Percentiles rank a stretch among this genome's conserved stretches.
Evolutionary conservation across 2,329 filamentous ascomycete species (phyloP).

Genomic region (Xylariaceae sp.): DNA sequence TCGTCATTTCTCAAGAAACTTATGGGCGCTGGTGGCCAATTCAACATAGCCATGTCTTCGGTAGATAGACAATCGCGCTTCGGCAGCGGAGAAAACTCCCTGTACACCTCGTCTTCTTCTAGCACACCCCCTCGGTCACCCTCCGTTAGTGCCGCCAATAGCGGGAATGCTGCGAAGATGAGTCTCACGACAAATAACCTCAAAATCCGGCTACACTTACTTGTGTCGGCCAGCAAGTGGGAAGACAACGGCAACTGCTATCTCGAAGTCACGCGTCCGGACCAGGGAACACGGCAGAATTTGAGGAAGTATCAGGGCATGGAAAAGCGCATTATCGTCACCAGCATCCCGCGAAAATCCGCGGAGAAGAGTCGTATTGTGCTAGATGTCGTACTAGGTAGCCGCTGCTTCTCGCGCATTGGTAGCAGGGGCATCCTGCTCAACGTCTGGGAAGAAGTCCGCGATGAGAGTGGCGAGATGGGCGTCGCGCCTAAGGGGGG

Average conservation of each 20-base stretch:
- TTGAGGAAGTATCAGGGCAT: conserved; percentile 67
- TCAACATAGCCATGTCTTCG: conserved; percentile 83
- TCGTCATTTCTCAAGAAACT: conserved; percentile 80
- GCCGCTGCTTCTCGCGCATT: conserved; percentile 82
- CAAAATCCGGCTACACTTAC: conserved; percentile 84
- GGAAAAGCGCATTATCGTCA: conserved; percentile 86
- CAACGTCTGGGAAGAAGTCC: conserved; percentile 82
- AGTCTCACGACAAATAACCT: conserved; percentile 76
- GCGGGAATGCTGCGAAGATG: conserved; percentile 51
- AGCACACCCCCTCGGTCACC: conserved; percentile 60
- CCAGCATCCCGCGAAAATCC: conserved; percentile 69
- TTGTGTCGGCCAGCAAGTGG: conserved; percentile 81
- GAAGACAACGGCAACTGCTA: conserved; percentile 86
- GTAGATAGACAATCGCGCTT: conserved; percentile 65
- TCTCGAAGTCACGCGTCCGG: conserved; percentile 82
- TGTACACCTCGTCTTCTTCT: conserved; percentile 66
- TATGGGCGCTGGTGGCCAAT: conserved; percentile 72
- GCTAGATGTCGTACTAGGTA: conserved; percentile 83
- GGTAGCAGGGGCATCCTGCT: conserved; percentile 87
- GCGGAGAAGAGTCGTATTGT: conserved; percentile 57
- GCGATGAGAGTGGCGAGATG: conserved; percentile 63
- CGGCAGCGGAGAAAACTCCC: conserved; percentile 60
- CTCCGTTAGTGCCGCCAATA: conserved; percentile 60
- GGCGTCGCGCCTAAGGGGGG: conserved; percentile 59
- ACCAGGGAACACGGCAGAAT: conserved; percentile 63